These are phyloP conservation scores for Lepidium africanum DNA, from an alignment of 345 rosid species.

Conservation along the genomic window DNA sequence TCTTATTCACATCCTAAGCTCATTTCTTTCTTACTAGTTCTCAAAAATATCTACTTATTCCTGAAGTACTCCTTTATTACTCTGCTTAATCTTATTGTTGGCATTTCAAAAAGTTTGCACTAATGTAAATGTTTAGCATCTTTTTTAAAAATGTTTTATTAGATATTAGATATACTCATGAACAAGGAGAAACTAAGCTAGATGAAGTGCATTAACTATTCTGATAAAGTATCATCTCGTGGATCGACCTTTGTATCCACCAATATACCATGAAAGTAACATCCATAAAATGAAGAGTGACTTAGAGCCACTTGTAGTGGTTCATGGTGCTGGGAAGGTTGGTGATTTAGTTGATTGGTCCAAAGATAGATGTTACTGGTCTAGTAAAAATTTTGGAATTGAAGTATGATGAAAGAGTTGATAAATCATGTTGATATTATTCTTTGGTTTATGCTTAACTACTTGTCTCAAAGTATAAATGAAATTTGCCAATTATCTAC, in stretches of 20 bases:
- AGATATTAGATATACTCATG: neutral
- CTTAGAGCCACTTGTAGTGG: conserved; percentile 5
- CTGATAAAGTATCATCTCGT: neutral
- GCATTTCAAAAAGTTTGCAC: neutral
- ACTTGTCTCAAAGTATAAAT: neutral
- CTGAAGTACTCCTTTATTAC: no score
- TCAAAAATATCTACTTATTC: no score
- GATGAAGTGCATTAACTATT: neutral
- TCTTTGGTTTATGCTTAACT: neutral
- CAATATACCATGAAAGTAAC: neutral
- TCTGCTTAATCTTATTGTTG: neutral
- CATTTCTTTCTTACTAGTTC: no score
- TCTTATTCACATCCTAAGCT: no score
- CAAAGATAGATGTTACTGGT: conserved; percentile 13
- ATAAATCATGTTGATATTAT: neutral
- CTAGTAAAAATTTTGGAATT: conserved; percentile 5
- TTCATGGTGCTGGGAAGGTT: neutral
- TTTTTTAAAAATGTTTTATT: neutral
- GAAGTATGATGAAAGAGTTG: neutral
- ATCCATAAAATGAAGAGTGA: neutral
- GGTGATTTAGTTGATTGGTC: conserved; percentile 27
- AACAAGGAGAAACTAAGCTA: neutral
- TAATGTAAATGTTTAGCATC: neutral
- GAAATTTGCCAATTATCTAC: neutral
- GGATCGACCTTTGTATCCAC: conserved; percentile 9